Evolutionary conservation across 176 grass and related monocot species (phyloP).

Genomic region (Pontederia crassipes): DNA sequence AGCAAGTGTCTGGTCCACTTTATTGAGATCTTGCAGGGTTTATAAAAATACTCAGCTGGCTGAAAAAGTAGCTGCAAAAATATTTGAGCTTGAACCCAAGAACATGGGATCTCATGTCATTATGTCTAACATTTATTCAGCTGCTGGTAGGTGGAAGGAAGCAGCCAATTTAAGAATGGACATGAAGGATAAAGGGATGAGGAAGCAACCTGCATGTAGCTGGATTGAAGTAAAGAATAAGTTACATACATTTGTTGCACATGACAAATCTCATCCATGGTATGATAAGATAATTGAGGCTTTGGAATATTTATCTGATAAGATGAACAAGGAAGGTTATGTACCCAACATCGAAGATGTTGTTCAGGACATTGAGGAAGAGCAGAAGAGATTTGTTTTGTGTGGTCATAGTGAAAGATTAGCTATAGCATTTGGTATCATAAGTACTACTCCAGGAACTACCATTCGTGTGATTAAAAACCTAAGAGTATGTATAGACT

Average conservation of each 20-base stretch:
- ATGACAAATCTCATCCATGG: conserved; percentile 60
- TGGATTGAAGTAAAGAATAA: conserved; percentile 68
- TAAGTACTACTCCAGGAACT: conserved; percentile 55
- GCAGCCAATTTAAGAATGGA: conserved; percentile 38
- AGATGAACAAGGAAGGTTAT: conserved; percentile 51
- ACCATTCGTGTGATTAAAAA: conserved; percentile 56
- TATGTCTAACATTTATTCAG: conserved; percentile 62
- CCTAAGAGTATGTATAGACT: conserved; percentile 60
- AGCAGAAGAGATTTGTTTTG: conserved; percentile 51
- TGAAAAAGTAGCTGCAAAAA: conserved; percentile 50
- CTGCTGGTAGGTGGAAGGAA: conserved; percentile 61
- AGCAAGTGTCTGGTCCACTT: conserved; percentile 58
- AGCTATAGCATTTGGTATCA: conserved; percentile 60
- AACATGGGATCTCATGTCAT: conserved; percentile 47
- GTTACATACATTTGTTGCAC: conserved; percentile 46
- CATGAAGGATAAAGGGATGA: conserved; percentile 53
- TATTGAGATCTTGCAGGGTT: conserved; percentile 56
- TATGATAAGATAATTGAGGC: conserved; percentile 44
- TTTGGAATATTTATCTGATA: conserved; percentile 40
- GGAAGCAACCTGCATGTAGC: conserved; percentile 65
- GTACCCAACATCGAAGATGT: conserved; percentile 57
- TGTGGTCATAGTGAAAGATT: conserved; percentile 77
- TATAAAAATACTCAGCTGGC: conserved; percentile 47
- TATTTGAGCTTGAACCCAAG: conserved; percentile 50
- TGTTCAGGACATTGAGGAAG: conserved; percentile 63